Conservation (phyloP, 1,284 basidiomycete species). For the Ustilago cynodontis region DNA sequence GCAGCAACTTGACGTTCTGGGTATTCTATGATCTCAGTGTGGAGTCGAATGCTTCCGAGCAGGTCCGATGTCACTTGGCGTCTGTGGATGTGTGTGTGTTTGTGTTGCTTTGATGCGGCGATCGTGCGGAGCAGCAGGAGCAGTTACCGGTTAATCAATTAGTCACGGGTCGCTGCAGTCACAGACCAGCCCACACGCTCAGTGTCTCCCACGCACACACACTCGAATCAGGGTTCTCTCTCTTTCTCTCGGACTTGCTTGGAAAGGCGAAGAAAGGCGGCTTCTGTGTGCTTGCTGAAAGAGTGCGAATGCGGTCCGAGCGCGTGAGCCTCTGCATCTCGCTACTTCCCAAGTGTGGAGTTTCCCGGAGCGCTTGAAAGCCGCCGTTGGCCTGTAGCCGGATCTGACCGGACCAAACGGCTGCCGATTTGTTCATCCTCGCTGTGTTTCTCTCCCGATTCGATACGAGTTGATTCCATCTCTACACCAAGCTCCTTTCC, state of each 20-base stretch:
- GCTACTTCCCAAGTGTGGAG: conserved; percentile 24
- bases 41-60: conserved; percentile 16
- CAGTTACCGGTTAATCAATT: conserved; percentile 22
- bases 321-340: background rate
- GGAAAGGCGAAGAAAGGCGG: conserved; percentile 1
- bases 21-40: background rate
- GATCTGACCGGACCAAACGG: conserved; percentile 36
- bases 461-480: background rate
- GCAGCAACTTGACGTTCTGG: background rate
- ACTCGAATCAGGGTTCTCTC: conserved; percentile 3
- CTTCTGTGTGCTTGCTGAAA: background rate
- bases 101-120: conserved; percentile 1
- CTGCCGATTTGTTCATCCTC: conserved; percentile 13
- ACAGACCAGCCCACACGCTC: background rate
- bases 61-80: conserved; percentile 24
- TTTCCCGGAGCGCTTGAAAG: conserved; percentile 34
- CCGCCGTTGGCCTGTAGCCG: conserved; percentile 22
- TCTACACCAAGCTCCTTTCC: no score
- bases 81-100: conserved; percentile 2
- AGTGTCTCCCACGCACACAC: background rate
- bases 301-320: conserved; percentile 20
- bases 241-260: background rate
- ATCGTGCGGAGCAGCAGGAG: conserved; percentile 13
- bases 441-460: conserved; percentile 17
- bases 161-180: conserved; percentile 15